Conservation (phyloP, 331 rosid genomes). For the Prunus yedoensis region DNA sequence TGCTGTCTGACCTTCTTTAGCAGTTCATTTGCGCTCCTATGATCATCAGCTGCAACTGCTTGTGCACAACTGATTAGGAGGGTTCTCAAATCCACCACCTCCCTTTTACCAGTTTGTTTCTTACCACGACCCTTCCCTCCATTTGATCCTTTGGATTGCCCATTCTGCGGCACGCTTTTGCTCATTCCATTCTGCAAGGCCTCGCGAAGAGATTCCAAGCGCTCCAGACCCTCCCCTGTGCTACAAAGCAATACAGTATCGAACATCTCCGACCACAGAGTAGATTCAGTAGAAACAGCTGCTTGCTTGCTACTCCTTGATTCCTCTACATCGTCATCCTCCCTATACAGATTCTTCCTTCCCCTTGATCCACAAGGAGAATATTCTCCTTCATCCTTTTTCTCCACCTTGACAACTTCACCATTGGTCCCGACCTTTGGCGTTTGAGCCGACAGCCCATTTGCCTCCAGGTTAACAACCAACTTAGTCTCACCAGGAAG, state of each 20-base stretch:
- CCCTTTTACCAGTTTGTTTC: conserved; percentile 53
- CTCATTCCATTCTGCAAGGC: conserved; percentile 48
- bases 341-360: conserved; percentile 53
- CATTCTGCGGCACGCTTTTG: conserved; percentile 32
- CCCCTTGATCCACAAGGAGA: conserved; percentile 42
- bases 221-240: conserved; percentile 47
- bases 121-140: conserved; percentile 55
- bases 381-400: conserved; percentile 36
- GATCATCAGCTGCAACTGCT: conserved; percentile 84
- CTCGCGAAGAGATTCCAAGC: conserved; percentile 51
- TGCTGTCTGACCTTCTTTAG: conserved; percentile 65
- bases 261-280: conserved; percentile 54
- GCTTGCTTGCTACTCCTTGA: conserved; percentile 76
- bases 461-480: conserved; percentile 40
- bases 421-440: conserved; percentile 28
- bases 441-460: conserved; percentile 23
- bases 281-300: conserved; percentile 61
- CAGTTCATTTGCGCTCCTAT: conserved; percentile 51
- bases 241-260: conserved; percentile 67
- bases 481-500: conserved; percentile 60
- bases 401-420: conserved; percentile 44
- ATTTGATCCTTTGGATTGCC: conserved; percentile 39
- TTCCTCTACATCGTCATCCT: conserved; percentile 56
- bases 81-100: conserved; percentile 79
- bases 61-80: conserved; percentile 69